Evolutionary conservation across 768 basidiomycete species (phyloP), one percentile per base, ranked within the genome.

Genomic region (Strobilomyces echinocephalus): DNA sequence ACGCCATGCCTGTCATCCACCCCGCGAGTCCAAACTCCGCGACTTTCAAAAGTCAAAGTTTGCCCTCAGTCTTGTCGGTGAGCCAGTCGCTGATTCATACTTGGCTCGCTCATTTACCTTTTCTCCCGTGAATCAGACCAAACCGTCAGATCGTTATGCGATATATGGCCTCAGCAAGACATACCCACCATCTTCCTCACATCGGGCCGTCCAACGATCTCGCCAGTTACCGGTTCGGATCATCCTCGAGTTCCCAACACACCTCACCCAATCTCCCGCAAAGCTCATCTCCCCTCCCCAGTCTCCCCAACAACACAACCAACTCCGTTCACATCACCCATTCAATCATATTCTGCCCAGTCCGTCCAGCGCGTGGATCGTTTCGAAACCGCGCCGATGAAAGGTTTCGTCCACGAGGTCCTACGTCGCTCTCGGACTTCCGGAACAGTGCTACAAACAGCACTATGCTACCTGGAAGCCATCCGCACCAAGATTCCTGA

Each of bases 371-470:
- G 14, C 45, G 41, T 58, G 30, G 65, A 57, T 14, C 62, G 50
- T 11, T 61, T 65, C 57, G 74, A 76, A 44, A 65, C 82, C 16
- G 72, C 82, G 8, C 84, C 87, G 8, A 78, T 91, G 58, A 84
- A 80, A 58, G 76, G 79, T 5, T 95, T 95, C 62, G 89, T 95
- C 28, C 87, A 91, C 65, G 91, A 95, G 70, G 88, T 94, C 8
- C 78, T 95, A 14, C 80, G 89, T 48, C 86, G 93, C 35, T 93
- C 90, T 12, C 81, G 89, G 44, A 94, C 91, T 0, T 88, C 89
- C 5, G 88, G 85, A 40, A 82, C 79, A 41, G 88, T 92, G 4
- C 77, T 95, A 8, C 91, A 95, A 66, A 88, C 91, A 0, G 92
- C 93, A 0, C 72, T 92, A 0, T 91, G 92, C 66, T 95, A 94